Evolutionary conservation across 805 yeast genomes (phyloP).

Genomic region (Hemisphaericaspora nanyangensis): DNA sequence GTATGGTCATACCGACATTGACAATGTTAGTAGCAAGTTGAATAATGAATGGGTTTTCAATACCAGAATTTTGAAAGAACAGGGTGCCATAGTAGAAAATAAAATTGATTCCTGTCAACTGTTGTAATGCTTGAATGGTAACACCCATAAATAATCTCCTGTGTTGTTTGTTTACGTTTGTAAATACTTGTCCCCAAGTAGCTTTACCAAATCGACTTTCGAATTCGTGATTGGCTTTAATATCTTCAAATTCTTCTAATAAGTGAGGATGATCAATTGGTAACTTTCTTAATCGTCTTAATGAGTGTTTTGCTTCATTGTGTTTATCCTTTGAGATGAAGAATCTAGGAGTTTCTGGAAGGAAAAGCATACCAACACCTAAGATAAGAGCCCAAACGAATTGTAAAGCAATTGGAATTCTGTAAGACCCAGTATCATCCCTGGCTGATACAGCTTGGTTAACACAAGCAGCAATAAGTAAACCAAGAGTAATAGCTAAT

Average conservation of each 20-base stretch:
- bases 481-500: constrained; percentile 38
- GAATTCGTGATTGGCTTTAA: constrained; percentile 69
- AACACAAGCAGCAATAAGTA: constrained; percentile 34
- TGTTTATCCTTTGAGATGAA: constrained; percentile 24
- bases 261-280: constrained; percentile 62
- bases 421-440: constrained; percentile 36
- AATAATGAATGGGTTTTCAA: constrained; percentile 42
- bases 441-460: constrained; percentile 33
- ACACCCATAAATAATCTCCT: constrained; percentile 55
- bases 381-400: constrained; percentile 33
- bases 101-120: constrained; percentile 85
- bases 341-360: constrained; percentile 41
- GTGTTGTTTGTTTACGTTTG: constrained; percentile 53
- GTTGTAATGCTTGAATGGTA: constrained; percentile 74
- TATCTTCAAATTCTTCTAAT: constrained; percentile 68
- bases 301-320: constrained; percentile 26
- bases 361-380: constrained; percentile 27
- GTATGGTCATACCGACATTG: constrained; percentile 35
- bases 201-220: constrained; percentile 56
- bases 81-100: constrained; percentile 86
- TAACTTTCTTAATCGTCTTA: constrained; percentile 37
- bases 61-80: constrained; percentile 70
- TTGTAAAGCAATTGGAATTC: constrained; percentile 41
- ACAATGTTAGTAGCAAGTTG: constrained; percentile 38
- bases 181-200: constrained; percentile 55